Evolutionary conservation across 73 alveolate species (phyloP).

Genomic region (Paraurostyla sp.): DNA sequence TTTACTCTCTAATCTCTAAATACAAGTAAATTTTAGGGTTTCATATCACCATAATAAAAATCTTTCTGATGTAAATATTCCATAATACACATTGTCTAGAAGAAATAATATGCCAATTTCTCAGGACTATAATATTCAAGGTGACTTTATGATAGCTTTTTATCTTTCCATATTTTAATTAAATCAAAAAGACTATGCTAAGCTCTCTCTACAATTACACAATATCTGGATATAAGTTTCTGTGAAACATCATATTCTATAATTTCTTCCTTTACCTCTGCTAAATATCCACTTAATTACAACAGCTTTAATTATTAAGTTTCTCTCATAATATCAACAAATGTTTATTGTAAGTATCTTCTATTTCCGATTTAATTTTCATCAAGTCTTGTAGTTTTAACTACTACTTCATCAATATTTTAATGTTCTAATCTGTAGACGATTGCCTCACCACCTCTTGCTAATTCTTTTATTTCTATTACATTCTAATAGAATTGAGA

Average conservation of each 20-base stretch:
- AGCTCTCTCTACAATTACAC: conserved; percentile 44
- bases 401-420: background rate
- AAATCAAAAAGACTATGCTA: background rate
- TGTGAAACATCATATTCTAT: background rate
- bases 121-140: conserved; percentile 16
- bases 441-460: background rate
- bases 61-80: background rate
- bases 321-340: background rate
- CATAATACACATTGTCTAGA: background rate
- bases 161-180: background rate
- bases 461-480: background rate
- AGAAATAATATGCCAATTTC: conserved; percentile 32
- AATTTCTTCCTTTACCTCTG: conserved; percentile 52
- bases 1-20: conserved; percentile 29
- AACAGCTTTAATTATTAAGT: conserved; percentile 1
- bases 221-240: conserved; percentile 4
- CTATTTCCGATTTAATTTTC: too few species aligned
- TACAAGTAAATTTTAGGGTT: conserved; percentile 14
- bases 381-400: too few species aligned
- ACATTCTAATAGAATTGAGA: background rate
- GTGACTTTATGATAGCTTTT: background rate
- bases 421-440: background rate
- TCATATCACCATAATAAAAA: too few species aligned
- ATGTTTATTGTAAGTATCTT: background rate
- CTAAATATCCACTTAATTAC: background rate